Evolutionary conservation across 805 yeast species (phyloP).

Genomic region (Metschnikowia corniflorae): DNA sequence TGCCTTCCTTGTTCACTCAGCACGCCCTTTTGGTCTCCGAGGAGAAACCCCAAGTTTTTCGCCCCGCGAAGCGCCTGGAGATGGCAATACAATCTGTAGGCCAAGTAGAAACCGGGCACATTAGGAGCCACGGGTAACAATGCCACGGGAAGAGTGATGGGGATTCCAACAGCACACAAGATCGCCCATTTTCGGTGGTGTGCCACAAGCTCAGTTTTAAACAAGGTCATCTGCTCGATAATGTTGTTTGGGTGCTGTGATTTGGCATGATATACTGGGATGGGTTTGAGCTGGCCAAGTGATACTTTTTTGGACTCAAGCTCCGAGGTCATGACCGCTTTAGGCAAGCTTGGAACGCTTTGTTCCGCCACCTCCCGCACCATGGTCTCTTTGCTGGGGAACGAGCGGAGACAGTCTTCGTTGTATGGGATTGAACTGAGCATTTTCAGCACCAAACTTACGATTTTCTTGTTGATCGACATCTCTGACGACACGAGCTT

Average conservation of each 20-base stretch:
- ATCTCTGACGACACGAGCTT: conserved; percentile 54
- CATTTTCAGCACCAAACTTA: conserved; percentile 46
- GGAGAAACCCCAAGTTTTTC: conserved; percentile 56
- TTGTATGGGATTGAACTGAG: conserved; percentile 72
- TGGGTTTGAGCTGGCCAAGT: conserved; percentile 31
- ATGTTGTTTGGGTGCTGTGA: conserved; percentile 32
- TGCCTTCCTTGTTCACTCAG: neutral
- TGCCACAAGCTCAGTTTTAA: conserved; percentile 43
- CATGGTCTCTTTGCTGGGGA: conserved; percentile 67
- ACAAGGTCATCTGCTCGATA: conserved; percentile 37
- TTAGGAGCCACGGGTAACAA: conserved; percentile 85
- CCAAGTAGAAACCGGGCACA: conserved; percentile 83
- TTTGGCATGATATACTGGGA: conserved; percentile 38
- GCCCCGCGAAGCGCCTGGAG: conserved; percentile 76
- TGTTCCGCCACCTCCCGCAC: conserved; percentile 42
- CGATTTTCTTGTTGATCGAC: conserved; percentile 57
- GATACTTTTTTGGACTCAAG: conserved; percentile 18
- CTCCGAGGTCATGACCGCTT: conserved; percentile 16
- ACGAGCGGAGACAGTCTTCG: conserved; percentile 68
- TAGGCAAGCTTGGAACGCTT: conserved; percentile 10
- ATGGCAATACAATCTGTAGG: conserved; percentile 81
- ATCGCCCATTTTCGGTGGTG: conserved; percentile 57
- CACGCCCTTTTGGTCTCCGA: conserved; percentile 29
- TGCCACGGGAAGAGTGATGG: conserved; percentile 77
- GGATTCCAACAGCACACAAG: conserved; percentile 57